These are phyloP conservation scores for Buddleja alternifolia DNA, from an alignment of 257 asterid genomes.

Conservation along the genomic window DNA sequence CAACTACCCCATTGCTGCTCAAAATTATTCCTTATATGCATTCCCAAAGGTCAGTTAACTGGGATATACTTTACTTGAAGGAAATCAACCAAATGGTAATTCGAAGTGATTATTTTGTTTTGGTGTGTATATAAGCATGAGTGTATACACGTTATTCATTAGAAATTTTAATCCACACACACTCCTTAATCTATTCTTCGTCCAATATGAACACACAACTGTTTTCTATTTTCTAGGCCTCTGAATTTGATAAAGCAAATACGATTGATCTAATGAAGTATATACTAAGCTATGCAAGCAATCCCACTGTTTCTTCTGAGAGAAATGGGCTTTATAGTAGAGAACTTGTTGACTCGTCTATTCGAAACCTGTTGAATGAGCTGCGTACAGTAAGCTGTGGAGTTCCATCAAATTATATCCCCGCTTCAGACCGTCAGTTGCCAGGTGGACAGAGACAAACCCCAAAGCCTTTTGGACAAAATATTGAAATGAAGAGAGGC, in stretches of 20 bases:
- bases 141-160: not conserved
- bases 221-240: conserved; percentile 43
- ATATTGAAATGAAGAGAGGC: conserved; percentile 88
- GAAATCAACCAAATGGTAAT: not conserved
- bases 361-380: conserved; percentile 70
- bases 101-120: not conserved
- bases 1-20: too few relatives aligned
- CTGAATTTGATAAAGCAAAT: conserved; percentile 51
- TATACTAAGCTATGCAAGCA: conserved; percentile 84
- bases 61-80: not conserved
- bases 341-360: conserved; percentile 79
- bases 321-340: conserved; percentile 63
- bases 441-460: conserved; percentile 43
- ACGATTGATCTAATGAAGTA: conserved; percentile 88
- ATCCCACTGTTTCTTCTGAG: conserved; percentile 57
- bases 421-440: conserved; percentile 49
- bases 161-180: not conserved
- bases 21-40: not conserved
- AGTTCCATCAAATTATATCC: conserved; percentile 37
- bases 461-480: conserved; percentile 56
- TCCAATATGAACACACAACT: not conserved
- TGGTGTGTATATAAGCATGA: not conserved
- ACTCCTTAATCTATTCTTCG: not conserved
- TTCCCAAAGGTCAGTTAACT: not conserved
- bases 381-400: conserved; percentile 53